These are phyloP conservation scores for Tricholoma saponaceum DNA, from an alignment of 768 basidiomycete genomes.

Conservation along the genomic window DNA sequence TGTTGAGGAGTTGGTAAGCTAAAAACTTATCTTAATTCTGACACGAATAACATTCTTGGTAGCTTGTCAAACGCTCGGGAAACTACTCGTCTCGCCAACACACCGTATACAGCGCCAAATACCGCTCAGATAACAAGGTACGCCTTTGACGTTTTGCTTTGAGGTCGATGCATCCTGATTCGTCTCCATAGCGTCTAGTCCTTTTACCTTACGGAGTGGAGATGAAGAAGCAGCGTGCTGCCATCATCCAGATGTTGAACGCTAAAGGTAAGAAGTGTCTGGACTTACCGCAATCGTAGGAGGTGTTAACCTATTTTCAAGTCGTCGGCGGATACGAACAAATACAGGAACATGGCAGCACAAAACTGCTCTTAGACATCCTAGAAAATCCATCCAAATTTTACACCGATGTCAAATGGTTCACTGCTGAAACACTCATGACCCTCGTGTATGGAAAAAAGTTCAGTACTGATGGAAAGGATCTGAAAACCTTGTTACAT, in stretches of 20 bases:
- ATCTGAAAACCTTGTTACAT: slow-evolving; percentile 14
- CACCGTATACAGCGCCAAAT: slow-evolving; percentile 6
- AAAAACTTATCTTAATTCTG: background rate
- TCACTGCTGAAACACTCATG: slow-evolving; percentile 15
- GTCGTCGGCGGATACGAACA: slow-evolving; percentile 8
- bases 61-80: slow-evolving; percentile 7
- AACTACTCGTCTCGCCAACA: slow-evolving; percentile 12
- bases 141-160: background rate
- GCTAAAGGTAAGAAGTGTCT: slow-evolving; percentile 1
- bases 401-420: slow-evolving; percentile 9
- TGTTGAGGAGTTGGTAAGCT: slow-evolving; percentile 8
- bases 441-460: slow-evolving; percentile 18
- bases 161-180: background rate
- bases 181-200: background rate
- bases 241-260: slow-evolving; percentile 11
- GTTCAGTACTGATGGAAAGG: slow-evolving; percentile 18
- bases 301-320: background rate
- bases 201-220: slow-evolving; percentile 9
- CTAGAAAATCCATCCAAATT: background rate
- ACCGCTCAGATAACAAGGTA: slow-evolving; percentile 9
- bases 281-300: no score
- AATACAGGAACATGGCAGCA: slow-evolving; percentile 9
- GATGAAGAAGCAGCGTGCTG: slow-evolving; percentile 8
- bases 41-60: background rate
- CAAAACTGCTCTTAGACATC: slow-evolving; percentile 6